These are phyloP conservation scores for Psidium guajava DNA, from an alignment of 345 rosid species.

Conservation along the genomic window DNA sequence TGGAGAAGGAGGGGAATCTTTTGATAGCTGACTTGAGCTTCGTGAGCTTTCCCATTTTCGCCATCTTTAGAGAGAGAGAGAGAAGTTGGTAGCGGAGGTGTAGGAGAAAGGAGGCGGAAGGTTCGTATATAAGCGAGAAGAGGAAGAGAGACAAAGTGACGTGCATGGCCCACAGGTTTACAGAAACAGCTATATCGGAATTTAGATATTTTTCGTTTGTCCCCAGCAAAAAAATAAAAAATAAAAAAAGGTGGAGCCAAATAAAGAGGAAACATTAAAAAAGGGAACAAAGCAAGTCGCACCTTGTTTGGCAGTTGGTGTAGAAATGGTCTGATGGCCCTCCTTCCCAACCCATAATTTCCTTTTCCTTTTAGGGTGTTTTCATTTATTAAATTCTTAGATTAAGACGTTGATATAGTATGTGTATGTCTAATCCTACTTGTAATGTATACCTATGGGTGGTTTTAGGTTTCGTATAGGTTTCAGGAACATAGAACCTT, in stretches of 20 bases:
- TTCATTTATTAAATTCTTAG: not conserved
- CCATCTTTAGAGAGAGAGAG: conserved; percentile 28
- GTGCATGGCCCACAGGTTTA: not conserved
- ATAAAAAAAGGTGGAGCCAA: not conserved
- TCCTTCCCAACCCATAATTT: not conserved
- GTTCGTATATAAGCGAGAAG: conserved; percentile 16
- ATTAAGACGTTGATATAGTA: not conserved
- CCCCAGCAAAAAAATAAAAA: not conserved
- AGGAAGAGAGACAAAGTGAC: not conserved
- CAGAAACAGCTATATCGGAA: not conserved
- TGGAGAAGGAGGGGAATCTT: conserved; percentile 72
- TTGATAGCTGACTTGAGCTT: conserved; percentile 88
- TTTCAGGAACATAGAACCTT: too few species aligned
- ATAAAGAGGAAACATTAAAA: not conserved
- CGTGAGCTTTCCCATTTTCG: conserved; percentile 57
- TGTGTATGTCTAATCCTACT: not conserved
- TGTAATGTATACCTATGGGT: too few species aligned
- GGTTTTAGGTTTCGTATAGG: too few species aligned
- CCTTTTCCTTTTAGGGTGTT: not conserved
- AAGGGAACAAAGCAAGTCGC: not conserved
- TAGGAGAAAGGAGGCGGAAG: conserved; percentile 20
- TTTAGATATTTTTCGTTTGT: not conserved
- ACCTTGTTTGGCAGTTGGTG: not conserved
- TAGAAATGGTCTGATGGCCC: not conserved
- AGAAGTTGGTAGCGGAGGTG: not conserved